phyloP scores from a whole-genome alignment of 2,329 filamentous ascomycete genomes.

The Clathrospora elynae region DNA sequence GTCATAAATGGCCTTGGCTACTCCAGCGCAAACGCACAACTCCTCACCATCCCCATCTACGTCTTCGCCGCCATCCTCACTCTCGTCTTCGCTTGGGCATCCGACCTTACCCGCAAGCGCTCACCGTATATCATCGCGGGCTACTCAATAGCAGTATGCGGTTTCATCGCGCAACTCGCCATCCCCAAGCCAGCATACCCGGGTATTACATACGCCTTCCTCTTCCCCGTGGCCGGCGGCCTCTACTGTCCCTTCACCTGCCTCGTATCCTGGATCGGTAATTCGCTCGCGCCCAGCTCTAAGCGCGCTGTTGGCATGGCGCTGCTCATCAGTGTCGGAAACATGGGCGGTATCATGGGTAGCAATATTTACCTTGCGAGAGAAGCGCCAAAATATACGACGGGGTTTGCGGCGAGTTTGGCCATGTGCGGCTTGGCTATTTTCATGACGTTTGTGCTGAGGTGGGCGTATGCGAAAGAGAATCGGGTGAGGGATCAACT shows the following conservation, averaged over 20 bases:
- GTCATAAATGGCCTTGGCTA: constrained; percentile 52
- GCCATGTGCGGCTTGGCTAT: constrained; percentile 55
- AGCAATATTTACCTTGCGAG: constrained; percentile 57
- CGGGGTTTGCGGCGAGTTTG: constrained; percentile 57
- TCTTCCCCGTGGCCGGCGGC: constrained; percentile 45
- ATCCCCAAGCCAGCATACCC: constrained; percentile 50
- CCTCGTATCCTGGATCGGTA: constrained; percentile 45
- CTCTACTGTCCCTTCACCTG: constrained; percentile 47
- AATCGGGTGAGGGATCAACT: constrained; percentile 36
- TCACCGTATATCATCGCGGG: constrained; percentile 61
- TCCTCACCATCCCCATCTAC: constrained; percentile 52
- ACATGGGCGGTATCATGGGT: constrained; percentile 50
- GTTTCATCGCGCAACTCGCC: constrained; percentile 61
- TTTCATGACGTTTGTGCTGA: constrained; percentile 49
- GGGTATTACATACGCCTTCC: constrained; percentile 53
- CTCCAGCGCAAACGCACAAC: constrained; percentile 49
- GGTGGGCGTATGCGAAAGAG: constrained; percentile 51
- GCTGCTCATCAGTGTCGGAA: constrained; percentile 56
- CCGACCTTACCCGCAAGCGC: constrained; percentile 58
- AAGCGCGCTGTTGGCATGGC: constrained; percentile 56
- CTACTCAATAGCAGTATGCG: constrained; percentile 56
- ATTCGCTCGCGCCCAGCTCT: constrained; percentile 42
- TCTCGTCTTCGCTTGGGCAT: constrained; percentile 53
- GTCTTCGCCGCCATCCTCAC: constrained; percentile 51
- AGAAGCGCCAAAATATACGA: constrained; percentile 57